Percentiles rank a stretch among this genome's conserved stretches.
Conservation (phyloP, 2,329 filamentous ascomycete species). For the Cadophora sp. region DNA sequence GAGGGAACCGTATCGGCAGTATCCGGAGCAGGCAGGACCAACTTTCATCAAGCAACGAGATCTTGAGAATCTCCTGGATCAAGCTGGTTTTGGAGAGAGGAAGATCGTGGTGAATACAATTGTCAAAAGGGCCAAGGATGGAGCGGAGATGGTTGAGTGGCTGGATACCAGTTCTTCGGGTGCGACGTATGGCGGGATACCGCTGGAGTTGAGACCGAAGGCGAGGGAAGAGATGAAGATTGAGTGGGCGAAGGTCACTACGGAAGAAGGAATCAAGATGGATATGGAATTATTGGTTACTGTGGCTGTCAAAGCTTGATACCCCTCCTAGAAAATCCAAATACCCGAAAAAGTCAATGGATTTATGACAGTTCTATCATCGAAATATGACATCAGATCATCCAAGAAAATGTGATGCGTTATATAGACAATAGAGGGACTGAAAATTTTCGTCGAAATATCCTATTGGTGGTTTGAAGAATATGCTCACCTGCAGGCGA, state of each 20-base stretch:
- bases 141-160: conserved; percentile 22
- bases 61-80: conserved; percentile 8
- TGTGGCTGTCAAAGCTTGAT: conserved; percentile 21
- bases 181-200: conserved; percentile 24
- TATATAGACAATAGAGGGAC: no score
- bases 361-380: no score
- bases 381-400: no score
- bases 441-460: no score
- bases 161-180: conserved; percentile 26
- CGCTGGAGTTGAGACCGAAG: conserved; percentile 18
- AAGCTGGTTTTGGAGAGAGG: conserved; percentile 12
- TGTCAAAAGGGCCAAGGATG: conserved; percentile 22
- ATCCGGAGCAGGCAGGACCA: conserved; percentile 9
- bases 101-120: conserved; percentile 22
- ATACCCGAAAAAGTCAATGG: no score
- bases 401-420: no score
- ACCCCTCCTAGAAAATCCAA: not conserved
- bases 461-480: not conserved
- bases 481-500: not conserved
- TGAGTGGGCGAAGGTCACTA: conserved; percentile 23
- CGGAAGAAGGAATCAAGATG: conserved; percentile 23
- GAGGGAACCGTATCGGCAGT: conserved; percentile 22
- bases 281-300: conserved; percentile 29
- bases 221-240: conserved; percentile 23
- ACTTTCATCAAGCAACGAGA: conserved; percentile 21